Evolutionary conservation across 768 basidiomycete genomes (phyloP), one percentile per base, ranked within the genome.

Genomic region (Leccinum disarticulatum): DNA sequence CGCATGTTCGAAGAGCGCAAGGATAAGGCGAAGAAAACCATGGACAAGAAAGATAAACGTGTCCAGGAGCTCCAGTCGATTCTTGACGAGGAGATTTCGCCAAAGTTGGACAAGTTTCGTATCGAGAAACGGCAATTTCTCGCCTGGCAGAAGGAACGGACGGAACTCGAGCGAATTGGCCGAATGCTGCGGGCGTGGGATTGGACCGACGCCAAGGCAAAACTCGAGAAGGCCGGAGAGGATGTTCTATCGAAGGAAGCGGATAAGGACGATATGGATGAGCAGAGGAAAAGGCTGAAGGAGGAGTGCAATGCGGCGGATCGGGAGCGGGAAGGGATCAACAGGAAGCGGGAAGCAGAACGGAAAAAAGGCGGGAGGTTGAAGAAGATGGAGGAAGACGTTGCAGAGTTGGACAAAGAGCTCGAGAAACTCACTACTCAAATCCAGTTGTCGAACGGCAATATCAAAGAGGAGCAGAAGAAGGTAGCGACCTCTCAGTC

Each of bases 1-100:
- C 88, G 94, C 28, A 98, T 98, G 97, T 99, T 98, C 68, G 97
- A 99, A 72, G 96, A 98, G 56, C 86, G 92, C 17, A 99, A 98
- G 71, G 95, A 97, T 71, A 97, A 97, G 73, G 95, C 96, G 7
- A 84, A 88, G 69, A 93, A 91, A 75, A 97, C 93, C 0, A 99
- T 99, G 90, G 82, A 82, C 27, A 98, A 96, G 82, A 98, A 98
- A 77, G 93, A 98, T 64, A 98, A 96, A 76, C 88, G 90, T 61
- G 90, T 98, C 14, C 87, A 91, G 58, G 95, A 98, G 74, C 87
- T 97, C 69, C 88, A 83, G 15, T 79, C 84, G 2, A 79, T 92
- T 19, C 83, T 98, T 27, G 74, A 77, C 0, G 95, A 98, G 72
- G 97, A 98, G 75, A 97, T 98, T 69, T 88, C 85, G 0, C 96